phyloP scores from a whole-genome alignment of 2,329 filamentous ascomycete genomes.

The Calycina marina region DNA sequence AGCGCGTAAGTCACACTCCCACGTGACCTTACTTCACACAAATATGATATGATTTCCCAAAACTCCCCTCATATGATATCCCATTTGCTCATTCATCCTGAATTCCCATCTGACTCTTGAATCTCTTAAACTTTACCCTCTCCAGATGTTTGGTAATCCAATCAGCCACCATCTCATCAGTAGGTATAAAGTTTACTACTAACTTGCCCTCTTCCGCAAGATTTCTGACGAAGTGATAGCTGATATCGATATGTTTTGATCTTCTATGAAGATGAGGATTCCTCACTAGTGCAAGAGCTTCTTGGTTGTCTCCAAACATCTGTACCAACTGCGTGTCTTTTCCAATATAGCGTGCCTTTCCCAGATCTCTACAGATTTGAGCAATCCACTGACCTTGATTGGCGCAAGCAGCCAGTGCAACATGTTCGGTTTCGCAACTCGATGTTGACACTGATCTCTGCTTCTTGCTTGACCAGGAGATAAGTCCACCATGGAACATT shows the following conservation, averaged over 20 bases:
- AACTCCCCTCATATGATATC: no score
- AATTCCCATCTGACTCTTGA: neutral
- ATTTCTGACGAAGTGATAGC: neutral
- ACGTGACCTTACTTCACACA: no score
- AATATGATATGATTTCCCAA: no score
- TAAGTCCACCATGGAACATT: constrained; percentile 2
- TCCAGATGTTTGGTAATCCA: neutral
- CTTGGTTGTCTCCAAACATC: constrained; percentile 1
- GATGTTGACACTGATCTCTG: constrained; percentile 7
- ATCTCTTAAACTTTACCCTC: neutral
- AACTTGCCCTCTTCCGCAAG: neutral
- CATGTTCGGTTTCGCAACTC: constrained; percentile 10
- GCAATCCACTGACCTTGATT: constrained; percentile 5
- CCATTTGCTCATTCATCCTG: no score
- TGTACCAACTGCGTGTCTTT: neutral
- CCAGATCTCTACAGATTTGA: neutral
- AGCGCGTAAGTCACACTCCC: no score
- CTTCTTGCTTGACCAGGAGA: constrained; percentile 8
- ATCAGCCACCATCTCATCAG: neutral
- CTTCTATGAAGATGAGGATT: neutral
- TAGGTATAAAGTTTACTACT: neutral
- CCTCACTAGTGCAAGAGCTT: neutral
- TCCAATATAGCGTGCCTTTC: neutral
- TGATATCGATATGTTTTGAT: neutral
- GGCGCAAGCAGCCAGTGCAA: constrained; percentile 3